Conservation (phyloP, 352 stramenopile species). For the Phytophthora sojae region DNA sequence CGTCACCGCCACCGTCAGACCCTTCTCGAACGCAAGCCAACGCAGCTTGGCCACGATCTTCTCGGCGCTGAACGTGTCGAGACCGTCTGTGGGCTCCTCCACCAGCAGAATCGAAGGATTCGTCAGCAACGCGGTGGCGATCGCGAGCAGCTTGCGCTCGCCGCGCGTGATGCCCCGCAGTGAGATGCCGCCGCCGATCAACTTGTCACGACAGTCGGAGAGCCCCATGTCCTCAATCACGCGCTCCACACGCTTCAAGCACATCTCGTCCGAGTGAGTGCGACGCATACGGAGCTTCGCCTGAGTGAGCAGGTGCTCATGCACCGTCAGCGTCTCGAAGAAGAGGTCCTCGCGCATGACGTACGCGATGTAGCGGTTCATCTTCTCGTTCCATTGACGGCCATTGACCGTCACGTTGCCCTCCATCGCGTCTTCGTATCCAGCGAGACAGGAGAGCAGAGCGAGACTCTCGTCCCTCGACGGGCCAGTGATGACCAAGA, state of each 20-base stretch:
- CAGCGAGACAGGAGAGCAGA: conserved; percentile 92
- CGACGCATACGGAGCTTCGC: conserved; percentile 80
- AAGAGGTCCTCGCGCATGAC: conserved; percentile 91
- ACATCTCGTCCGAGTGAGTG: conserved; percentile 37
- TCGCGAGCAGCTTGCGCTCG: conserved; percentile 84
- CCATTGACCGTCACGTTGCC: conserved; percentile 77
- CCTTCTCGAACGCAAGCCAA: conserved; percentile 73
- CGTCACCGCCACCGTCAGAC: conserved; percentile 89
- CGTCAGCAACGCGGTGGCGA: conserved; percentile 84
- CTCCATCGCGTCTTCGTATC: conserved; percentile 85
- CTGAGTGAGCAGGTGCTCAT: conserved; percentile 90
- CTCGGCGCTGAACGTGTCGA: conserved; percentile 75
- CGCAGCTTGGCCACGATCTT: conserved; percentile 60
- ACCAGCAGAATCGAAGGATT: conserved; percentile 87
- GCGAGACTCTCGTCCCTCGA: conserved; percentile 87
- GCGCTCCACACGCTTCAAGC: conserved; percentile 55
- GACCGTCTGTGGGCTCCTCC: conserved; percentile 82
- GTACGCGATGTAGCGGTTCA: conserved; percentile 56
- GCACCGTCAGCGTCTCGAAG: conserved; percentile 86
- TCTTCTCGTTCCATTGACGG: conserved; percentile 44
- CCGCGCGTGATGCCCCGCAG: conserved; percentile 73
- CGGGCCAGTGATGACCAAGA: conserved; percentile 71
- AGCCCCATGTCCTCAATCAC: conserved; percentile 74
- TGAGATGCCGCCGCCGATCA: conserved; percentile 63
- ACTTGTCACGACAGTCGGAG: conserved; percentile 44